Evolutionary conservation across 352 stramenopile species (phyloP).

Genomic region (Pythium biforme): DNA sequence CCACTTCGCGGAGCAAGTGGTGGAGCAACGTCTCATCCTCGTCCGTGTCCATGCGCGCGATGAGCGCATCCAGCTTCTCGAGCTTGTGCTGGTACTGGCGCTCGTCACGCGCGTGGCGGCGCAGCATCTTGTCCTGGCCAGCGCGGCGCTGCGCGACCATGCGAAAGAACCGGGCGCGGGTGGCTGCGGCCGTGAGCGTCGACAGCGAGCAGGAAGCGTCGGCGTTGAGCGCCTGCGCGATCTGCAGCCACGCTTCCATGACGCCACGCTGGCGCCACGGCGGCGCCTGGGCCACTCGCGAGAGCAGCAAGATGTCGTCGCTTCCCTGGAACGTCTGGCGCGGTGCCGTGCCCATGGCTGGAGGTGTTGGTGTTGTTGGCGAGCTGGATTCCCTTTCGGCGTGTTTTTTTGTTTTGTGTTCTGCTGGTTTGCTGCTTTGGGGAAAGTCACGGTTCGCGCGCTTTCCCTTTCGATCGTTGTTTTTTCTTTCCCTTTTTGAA

Average conservation of each 20-base stretch:
- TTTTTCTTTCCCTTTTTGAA: too few species aligned
- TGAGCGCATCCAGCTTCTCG: conserved; percentile 14
- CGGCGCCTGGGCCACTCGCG: conserved; percentile 10
- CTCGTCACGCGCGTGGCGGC: conserved; percentile 1
- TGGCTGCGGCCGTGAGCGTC: neutral
- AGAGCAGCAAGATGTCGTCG: conserved; percentile 23
- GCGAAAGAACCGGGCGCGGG: conserved; percentile 20
- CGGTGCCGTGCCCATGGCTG: neutral
- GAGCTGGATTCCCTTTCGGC: neutral
- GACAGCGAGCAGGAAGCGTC: conserved; percentile 10
- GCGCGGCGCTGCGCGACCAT: conserved; percentile 23
- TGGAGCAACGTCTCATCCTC: conserved; percentile 15
- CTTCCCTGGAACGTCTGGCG: conserved; percentile 14
- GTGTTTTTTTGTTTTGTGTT: neutral
- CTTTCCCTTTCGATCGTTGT: too few species aligned
- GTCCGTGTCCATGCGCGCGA: conserved; percentile 18
- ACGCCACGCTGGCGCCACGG: conserved; percentile 19
- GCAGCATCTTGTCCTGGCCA: conserved; percentile 21
- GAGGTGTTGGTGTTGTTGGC: neutral
- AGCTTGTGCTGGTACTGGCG: conserved; percentile 17
- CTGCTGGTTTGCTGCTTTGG: too few species aligned
- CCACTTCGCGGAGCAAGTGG: conserved; percentile 7
- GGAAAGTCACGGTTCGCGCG: too few species aligned
- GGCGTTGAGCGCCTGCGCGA: conserved; percentile 17
- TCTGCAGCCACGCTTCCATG: conserved; percentile 24